These are phyloP conservation scores for Podaxis rugospora DNA, from an alignment of 768 basidiomycete genomes.

Conservation along the genomic window DNA sequence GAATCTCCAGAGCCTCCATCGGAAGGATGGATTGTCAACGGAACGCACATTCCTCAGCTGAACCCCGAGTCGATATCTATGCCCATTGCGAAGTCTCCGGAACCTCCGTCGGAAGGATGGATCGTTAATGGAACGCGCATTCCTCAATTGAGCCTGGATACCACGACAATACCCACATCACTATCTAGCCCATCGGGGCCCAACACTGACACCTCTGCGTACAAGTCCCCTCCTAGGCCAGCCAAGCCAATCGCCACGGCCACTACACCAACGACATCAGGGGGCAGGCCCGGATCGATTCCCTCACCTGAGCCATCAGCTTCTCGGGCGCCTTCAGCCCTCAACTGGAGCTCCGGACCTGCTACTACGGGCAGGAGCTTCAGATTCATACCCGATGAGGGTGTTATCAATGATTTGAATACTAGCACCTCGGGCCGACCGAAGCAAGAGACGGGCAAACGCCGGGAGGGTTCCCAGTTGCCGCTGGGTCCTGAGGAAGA, in stretches of 20 bases:
- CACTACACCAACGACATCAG: not conserved
- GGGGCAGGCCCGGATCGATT: not conserved
- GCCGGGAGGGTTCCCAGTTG: not conserved
- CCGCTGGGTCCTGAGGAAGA: not conserved
- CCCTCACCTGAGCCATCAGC: not conserved
- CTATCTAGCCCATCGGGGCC: not conserved
- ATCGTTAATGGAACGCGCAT: not conserved
- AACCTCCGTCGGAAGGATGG: not conserved
- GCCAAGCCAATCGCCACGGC: not conserved
- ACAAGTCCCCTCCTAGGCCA: not conserved
- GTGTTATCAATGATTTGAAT: not conserved
- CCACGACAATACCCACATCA: not conserved
- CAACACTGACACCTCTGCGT: not conserved
- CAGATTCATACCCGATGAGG: not conserved
- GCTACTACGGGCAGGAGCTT: not conserved
- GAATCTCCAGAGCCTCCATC: not conserved
- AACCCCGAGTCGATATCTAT: not conserved
- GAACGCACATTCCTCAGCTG: not conserved
- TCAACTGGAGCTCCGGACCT: not conserved
- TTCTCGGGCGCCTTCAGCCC: not conserved
- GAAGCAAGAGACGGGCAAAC: not conserved
- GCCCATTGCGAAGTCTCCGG: no score
- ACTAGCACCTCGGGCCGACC: not conserved
- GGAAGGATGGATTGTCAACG: not conserved
- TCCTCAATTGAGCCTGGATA: not conserved